Evolutionary conservation across 306 rosid genomes (phyloP).

Genomic region (Prunus fruticosa): DNA sequence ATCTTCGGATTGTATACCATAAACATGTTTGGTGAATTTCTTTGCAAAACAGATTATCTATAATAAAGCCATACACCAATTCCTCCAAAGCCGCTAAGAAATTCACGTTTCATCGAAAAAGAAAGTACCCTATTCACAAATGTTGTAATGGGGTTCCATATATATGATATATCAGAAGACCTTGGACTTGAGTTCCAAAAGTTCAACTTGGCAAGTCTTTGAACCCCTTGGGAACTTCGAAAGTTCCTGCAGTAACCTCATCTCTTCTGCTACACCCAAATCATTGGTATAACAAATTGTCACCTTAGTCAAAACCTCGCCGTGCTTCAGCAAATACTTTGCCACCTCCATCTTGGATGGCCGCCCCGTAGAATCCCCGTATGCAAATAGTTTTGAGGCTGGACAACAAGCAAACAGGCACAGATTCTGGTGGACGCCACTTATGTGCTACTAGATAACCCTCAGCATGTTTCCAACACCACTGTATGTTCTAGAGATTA

Average conservation of each 20-base stretch:
- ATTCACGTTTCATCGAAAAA: too few relatives aligned
- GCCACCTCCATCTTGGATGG: neutral
- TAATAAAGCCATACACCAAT: too few relatives aligned
- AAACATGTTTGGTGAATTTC: too few relatives aligned
- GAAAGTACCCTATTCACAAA: too few relatives aligned
- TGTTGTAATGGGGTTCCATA: too few relatives aligned
- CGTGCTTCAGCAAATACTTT: neutral
- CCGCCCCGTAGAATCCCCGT: neutral
- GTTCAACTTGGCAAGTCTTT: neutral
- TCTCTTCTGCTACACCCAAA: too few relatives aligned
- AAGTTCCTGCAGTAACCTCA: neutral
- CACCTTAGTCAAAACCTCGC: neutral
- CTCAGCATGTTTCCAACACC: too few relatives aligned
- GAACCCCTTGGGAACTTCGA: neutral
- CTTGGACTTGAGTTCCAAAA: neutral
- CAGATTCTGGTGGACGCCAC: neutral
- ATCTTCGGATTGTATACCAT: too few relatives aligned
- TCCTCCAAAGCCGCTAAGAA: too few relatives aligned
- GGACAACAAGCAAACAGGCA: neutral
- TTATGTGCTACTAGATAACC: neutral
- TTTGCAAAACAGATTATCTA: too few relatives aligned
- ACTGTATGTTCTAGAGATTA: neutral
- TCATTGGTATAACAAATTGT: neutral
- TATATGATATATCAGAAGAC: too few relatives aligned
- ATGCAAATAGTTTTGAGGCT: neutral